phyloP scores from a whole-genome alignment of 139 green algal species.

The Auxenochlorella pyrenoidosa region DNA sequence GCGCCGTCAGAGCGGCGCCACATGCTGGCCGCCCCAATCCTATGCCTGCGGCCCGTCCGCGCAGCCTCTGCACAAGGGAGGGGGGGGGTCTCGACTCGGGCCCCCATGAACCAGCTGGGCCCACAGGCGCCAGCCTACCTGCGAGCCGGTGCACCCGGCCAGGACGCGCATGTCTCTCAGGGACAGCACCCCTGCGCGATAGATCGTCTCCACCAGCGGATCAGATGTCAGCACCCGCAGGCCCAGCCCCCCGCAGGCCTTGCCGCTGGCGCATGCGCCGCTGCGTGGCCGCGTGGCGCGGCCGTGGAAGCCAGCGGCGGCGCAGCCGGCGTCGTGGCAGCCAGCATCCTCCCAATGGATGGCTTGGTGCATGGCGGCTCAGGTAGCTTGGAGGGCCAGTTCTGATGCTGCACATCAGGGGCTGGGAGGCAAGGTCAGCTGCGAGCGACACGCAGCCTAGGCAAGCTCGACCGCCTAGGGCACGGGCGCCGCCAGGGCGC shows the following conservation, averaged over 20 bases:
- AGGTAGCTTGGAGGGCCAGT: background rate
- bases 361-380: background rate
- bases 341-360: background rate
- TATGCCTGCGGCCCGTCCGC: too few relatives aligned
- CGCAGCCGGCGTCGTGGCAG: background rate
- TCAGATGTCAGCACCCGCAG: conserved; percentile 12
- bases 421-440: too few relatives aligned
- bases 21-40: too few relatives aligned
- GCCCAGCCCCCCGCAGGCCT: background rate
- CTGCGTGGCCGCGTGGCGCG: background rate
- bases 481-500: background rate
- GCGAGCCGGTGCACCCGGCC: background rate
- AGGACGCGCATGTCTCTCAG: conserved; percentile 22
- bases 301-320: background rate
- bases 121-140: background rate
- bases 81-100: too few relatives aligned
- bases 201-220: conserved; percentile 7
- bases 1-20: too few relatives aligned
- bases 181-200: conserved; percentile 12
- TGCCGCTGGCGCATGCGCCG: background rate
- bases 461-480: too few relatives aligned
- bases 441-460: too few relatives aligned
- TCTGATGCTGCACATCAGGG: too few relatives aligned
- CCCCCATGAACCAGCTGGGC: too few relatives aligned
- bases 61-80: too few relatives aligned